A percentile compares a stretch with the other conserved stretches of the same genome.
These are phyloP conservation scores for Phlyctochytrium arcticum DNA, from an alignment of 192 early-diverging fungal species.

Conservation along the genomic window DNA sequence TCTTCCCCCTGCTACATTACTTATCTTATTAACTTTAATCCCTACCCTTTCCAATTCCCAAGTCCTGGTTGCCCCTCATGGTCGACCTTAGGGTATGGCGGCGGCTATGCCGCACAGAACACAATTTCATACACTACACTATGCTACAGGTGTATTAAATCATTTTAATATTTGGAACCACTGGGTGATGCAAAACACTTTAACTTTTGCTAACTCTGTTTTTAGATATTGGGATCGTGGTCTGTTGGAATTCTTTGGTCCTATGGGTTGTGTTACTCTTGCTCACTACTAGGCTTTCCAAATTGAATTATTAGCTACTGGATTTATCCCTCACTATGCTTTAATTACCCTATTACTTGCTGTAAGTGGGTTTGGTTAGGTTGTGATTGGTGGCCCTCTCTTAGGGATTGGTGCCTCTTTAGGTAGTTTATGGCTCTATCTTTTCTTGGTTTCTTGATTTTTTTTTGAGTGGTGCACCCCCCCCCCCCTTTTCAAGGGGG, in stretches of 20 bases:
- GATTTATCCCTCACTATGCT: slow-evolving; percentile 28
- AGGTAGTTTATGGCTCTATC: slow-evolving; percentile 44
- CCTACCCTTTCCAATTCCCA: neutral
- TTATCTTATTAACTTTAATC: slow-evolving; percentile 1
- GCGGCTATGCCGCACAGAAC: neutral
- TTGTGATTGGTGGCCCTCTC: slow-evolving; percentile 5
- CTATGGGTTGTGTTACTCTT: slow-evolving; percentile 33
- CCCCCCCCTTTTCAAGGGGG: too few relatives aligned
- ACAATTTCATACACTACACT: slow-evolving; percentile 21
- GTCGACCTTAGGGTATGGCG: too few relatives aligned
- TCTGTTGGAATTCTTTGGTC: slow-evolving; percentile 38
- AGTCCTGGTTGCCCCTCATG: too few relatives aligned
- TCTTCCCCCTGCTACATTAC: neutral
- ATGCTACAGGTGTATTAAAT: slow-evolving; percentile 10
- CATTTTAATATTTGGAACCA: slow-evolving; percentile 45
- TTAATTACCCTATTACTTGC: too few relatives aligned
- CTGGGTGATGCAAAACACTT: slow-evolving; percentile 31
- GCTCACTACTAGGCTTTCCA: slow-evolving; percentile 26
- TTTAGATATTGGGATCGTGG: slow-evolving; percentile 16
- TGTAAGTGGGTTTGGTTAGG: slow-evolving; percentile 1
- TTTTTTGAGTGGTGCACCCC: too few relatives aligned
- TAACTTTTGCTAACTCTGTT: slow-evolving; percentile 36
- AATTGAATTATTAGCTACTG: slow-evolving; percentile 23
- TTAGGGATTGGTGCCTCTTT: neutral
- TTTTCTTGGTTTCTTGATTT: slow-evolving; percentile 17